A percentile compares a stretch with the other conserved stretches of the same genome.
phyloP scores from a whole-genome alignment of 768 basidiomycete genomes.

The Dacryopinax primogenitus region DNA sequence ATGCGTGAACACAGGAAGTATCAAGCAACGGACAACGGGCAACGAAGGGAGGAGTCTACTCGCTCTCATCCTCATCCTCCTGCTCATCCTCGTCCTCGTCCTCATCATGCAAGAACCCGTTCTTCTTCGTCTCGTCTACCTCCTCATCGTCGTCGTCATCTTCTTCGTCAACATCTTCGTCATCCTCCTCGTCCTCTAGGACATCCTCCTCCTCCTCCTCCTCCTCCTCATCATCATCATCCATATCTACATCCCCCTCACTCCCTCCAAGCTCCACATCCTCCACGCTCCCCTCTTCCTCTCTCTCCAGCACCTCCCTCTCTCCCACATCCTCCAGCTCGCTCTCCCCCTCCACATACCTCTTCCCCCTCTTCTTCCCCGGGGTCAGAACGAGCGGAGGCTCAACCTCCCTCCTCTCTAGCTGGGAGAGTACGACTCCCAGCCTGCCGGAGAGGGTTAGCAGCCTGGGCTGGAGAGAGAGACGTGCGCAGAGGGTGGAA shows the following conservation, averaged over 20 bases:
- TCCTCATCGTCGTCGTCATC: conserved; percentile 31
- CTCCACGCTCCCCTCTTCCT: conserved; percentile 20
- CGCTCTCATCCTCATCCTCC: conserved; percentile 20
- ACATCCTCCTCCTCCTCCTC: conserved; percentile 34
- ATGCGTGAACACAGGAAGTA: too few relatives aligned
- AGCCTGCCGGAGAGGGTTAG: conserved; percentile 77
- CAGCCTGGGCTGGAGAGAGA: conserved; percentile 72
- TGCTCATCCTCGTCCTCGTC: conserved; percentile 20
- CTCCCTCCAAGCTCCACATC: conserved; percentile 20
- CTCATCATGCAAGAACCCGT: conserved; percentile 26
- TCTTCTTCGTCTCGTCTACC: conserved; percentile 13
- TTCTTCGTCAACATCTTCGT: conserved; percentile 32
- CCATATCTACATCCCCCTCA: conserved; percentile 42
- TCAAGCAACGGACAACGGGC: too few relatives aligned
- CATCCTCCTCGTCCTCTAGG: conserved; percentile 38
- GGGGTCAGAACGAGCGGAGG: conserved; percentile 32
- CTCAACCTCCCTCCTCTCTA: conserved; percentile 75
- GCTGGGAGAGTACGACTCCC: conserved; percentile 87
- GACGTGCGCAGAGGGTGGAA: conserved; percentile 60
- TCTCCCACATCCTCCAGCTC: conserved; percentile 62
- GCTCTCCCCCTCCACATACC: conserved; percentile 45
- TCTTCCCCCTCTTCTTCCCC: conserved; percentile 43
- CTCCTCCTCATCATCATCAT: conserved; percentile 46
- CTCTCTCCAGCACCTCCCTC: conserved; percentile 22
- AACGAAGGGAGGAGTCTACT: too few relatives aligned